phyloP scores from a whole-genome alignment of 306 rosid species.

The Begonia peltatifolia region DNA sequence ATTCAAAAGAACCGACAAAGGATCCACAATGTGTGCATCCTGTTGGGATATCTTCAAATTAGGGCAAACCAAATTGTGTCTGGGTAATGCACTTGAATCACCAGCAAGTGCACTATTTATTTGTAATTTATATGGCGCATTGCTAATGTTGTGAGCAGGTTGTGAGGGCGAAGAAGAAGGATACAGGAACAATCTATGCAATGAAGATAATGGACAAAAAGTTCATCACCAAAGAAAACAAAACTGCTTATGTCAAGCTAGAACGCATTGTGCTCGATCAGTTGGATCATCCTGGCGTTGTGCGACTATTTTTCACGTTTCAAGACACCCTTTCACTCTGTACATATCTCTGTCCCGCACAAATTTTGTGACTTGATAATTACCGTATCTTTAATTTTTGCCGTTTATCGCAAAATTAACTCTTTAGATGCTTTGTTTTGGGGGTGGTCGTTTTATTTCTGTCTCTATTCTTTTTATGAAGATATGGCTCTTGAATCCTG shows the following conservation, averaged over 20 bases:
- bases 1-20: too few relatives aligned
- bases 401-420: not conserved
- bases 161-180: conserved; percentile 98
- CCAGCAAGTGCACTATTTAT: too few relatives aligned
- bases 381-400: not conserved
- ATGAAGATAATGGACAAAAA: conserved; percentile 98
- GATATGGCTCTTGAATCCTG: conserved; percentile 99
- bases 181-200: conserved; percentile 75
- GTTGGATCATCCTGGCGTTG: conserved; percentile 90
- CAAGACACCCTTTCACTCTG: conserved; percentile 93
- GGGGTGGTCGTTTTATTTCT: not conserved
- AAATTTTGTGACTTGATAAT: not conserved
- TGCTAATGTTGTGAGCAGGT: conserved; percentile 35
- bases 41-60: too few relatives aligned
- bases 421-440: not conserved
- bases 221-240: conserved; percentile 87
- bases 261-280: conserved; percentile 94
- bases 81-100: too few relatives aligned
- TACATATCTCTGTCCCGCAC: conserved; percentile 33
- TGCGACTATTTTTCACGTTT: conserved; percentile 87
- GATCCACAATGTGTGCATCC: too few relatives aligned
- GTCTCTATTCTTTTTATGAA: conserved; percentile 23
- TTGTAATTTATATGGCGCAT: not conserved
- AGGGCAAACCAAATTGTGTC: too few relatives aligned
- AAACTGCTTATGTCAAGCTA: conserved; percentile 89